Percentiles rank a stretch among this genome's conserved stretches.
phyloP scores from a whole-genome alignment of 345 rosid species.

The Microcos paniculata region DNA sequence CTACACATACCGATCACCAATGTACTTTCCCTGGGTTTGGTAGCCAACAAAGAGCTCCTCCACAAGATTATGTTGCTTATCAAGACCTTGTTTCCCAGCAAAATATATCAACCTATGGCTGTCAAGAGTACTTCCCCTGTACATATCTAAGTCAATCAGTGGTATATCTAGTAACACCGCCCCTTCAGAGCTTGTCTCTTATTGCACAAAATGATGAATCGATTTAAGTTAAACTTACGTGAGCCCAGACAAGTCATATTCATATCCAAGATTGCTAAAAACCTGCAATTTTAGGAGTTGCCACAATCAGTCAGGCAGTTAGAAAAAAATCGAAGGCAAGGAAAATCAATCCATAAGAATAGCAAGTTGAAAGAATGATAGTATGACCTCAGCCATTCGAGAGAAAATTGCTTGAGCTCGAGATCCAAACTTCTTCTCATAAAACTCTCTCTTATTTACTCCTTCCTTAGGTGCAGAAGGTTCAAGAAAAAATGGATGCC shows the following conservation, averaged over 20 bases:
- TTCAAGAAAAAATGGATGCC: constrained; percentile 84
- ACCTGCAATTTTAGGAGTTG: constrained; percentile 43
- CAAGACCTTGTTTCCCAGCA: constrained; percentile 57
- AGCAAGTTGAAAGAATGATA: constrained; percentile 6
- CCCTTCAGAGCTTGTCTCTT: not conserved
- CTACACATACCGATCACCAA: constrained; percentile 63
- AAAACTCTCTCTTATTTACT: constrained; percentile 64
- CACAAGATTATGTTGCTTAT: constrained; percentile 78
- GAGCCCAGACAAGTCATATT: constrained; percentile 77
- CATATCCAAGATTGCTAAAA: constrained; percentile 64
- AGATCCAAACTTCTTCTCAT: constrained; percentile 64
- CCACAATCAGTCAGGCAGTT: not conserved
- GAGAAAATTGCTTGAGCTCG: constrained; percentile 44
- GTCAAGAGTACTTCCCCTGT: constrained; percentile 78
- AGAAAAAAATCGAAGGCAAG: constrained; percentile 9
- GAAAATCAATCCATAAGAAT: not conserved
- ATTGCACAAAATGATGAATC: not conserved
- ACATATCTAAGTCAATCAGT: constrained; percentile 14
- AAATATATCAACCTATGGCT: constrained; percentile 86
- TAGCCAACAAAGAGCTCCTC: constrained; percentile 81
- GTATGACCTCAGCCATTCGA: constrained; percentile 65
- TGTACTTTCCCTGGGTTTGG: constrained; percentile 81
- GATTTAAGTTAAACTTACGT: constrained; percentile 53
- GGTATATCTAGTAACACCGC: not conserved
- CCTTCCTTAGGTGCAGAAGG: constrained; percentile 92